phyloP scores from a whole-genome alignment of 257 asterid species.

The Cinchona pubescens region DNA sequence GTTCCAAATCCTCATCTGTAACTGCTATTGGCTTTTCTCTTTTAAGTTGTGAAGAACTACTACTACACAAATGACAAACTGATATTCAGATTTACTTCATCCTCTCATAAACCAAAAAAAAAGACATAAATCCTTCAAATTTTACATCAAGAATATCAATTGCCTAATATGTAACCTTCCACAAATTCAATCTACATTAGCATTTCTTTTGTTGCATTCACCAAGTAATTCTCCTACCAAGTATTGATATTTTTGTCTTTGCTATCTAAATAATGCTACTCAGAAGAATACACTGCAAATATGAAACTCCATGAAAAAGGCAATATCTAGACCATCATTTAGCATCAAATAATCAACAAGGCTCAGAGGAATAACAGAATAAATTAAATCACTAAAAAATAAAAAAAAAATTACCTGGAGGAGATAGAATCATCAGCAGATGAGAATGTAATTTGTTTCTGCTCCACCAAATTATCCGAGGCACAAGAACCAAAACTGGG shows the following conservation, averaged over 20 bases:
- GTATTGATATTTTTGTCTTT: neutral
- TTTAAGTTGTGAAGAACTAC: slow-evolving; percentile 48
- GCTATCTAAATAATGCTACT: neutral
- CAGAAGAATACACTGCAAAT: neutral
- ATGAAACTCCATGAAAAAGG: neutral
- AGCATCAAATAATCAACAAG: neutral
- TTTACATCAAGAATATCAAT: no score
- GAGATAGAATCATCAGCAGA: slow-evolving; percentile 19
- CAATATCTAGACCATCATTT: neutral
- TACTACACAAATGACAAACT: slow-evolving; percentile 33
- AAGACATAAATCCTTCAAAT: neutral
- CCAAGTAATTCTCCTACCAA: neutral
- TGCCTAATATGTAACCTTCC: neutral
- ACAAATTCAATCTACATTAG: neutral
- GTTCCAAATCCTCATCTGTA: slow-evolving; percentile 54
- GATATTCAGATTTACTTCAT: slow-evolving; percentile 12
- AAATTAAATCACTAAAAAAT: slow-evolving; percentile 4
- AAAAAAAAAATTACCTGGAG: slow-evolving; percentile 45
- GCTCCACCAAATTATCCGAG: slow-evolving; percentile 22
- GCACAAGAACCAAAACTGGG: slow-evolving; percentile 22
- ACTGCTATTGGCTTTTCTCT: slow-evolving; percentile 37
- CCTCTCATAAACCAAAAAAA: neutral
- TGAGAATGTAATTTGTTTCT: slow-evolving; percentile 25
- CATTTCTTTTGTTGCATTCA: neutral
- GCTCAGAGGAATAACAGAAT: neutral